These are phyloP conservation scores for Xylariaceae sp. DNA, from an alignment of 2,329 filamentous ascomycete genomes.

Conservation along the genomic window DNA sequence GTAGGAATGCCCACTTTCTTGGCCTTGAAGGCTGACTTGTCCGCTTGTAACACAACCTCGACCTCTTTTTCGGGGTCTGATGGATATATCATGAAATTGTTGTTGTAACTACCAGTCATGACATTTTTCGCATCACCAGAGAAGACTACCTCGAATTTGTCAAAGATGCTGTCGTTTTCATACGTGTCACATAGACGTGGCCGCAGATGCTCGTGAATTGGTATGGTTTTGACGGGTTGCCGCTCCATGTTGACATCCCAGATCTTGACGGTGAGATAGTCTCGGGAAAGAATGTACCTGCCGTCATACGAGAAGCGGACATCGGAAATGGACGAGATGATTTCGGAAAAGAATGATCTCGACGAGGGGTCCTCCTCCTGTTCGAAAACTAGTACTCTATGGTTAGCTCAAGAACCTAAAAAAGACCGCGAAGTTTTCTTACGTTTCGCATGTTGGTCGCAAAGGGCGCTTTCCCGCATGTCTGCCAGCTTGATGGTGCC, in stretches of 20 bases:
- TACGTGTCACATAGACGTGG: conserved; percentile 96
- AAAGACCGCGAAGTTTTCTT: conserved; percentile 39
- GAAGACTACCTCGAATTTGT: conserved; percentile 99
- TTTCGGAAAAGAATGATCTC: conserved; percentile 99
- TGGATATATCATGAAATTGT: conserved; percentile 99
- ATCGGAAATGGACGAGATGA: conserved; percentile 98
- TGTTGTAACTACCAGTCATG: conserved; percentile 99
- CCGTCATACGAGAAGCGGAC: conserved; percentile 97
- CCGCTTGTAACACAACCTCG: conserved; percentile 94
- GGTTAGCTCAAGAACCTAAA: conserved; percentile 29
- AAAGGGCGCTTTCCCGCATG: conserved; percentile 95
- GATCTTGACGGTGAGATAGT: conserved; percentile 98
- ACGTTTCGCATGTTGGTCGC: conserved; percentile 96
- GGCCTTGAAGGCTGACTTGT: conserved; percentile 99
- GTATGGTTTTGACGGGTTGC: conserved; percentile 96
- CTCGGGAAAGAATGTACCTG: conserved; percentile 93
- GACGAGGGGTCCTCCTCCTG: conserved; percentile 97
- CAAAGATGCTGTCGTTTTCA: conserved; percentile 99
- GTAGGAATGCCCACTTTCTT: conserved; percentile 99
- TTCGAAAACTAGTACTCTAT: conserved; percentile 75
- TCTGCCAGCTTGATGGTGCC: conserved; percentile 98
- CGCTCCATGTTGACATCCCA: conserved; percentile 99
- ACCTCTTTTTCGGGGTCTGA: conserved; percentile 95
- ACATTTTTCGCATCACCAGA: conserved; percentile 98
- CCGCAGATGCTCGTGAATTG: conserved; percentile 95